Base-by-base conservation (phyloP, 441 rosid species). In the Mallotus japonicus region DNA sequence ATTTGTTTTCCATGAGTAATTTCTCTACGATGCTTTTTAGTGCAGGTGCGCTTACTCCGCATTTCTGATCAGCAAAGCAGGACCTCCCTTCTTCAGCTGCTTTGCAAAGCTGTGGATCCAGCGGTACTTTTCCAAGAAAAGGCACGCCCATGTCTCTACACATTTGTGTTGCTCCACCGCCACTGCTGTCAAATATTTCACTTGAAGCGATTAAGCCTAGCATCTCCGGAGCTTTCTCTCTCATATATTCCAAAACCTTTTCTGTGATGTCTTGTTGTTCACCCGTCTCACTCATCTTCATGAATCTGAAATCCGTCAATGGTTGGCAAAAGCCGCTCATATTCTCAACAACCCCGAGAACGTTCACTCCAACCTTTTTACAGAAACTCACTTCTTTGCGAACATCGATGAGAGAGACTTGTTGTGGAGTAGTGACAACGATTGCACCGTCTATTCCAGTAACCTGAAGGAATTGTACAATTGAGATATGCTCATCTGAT, bases 41-140 rank as follows among this genome's bases (percentile, higher is more conserved):
- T 0, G 92, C 94, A 0, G 88, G 84, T 12, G 96, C 92, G 32
- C 99, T 94, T 4, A 76, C 84, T 12, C 75, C 65, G 66, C 99
- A 94, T 72, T 81, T 87, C 84, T 74, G 79, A 75, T 85, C 93
- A 8, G 81, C 79, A 74, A 94, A 94, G 79, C 97, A 94, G 11
- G 97, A 92, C 78, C 88, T 85, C 63, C 97, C 97, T 83, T 94
- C 94, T 77, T 90, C 97, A 3, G 97, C 92, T 22, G 97, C 98
- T 87, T 85, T 89, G 79, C 99, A 91, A 34, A 95, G 97, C 69
- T 91, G 92, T 49, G 99, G 98, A 85, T 95, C 99, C 83, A 95
- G 75, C 0, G 98, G 98, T 47, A 95, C 92, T 82, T 89, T 95
- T 17, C 99, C 97, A 4, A 92, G 91, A 80, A 92, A 95, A 17